Conservation (phyloP, 2,329 filamentous ascomycete genomes). For the Aaosphaeria arxii region DNA sequence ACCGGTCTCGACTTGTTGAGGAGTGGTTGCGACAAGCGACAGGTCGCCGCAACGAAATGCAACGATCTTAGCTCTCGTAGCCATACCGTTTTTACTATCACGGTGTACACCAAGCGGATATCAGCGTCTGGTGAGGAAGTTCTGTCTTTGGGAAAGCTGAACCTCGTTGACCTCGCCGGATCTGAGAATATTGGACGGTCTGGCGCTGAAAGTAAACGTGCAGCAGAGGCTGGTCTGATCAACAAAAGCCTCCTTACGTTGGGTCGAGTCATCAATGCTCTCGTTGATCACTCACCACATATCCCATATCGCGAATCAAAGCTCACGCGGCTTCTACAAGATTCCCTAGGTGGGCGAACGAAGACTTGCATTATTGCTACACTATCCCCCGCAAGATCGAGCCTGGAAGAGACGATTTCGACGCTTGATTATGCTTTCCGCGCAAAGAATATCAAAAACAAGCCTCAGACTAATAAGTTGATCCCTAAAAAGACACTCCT, state of each 20-base stretch:
- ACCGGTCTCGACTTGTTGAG: conserved; percentile 88
- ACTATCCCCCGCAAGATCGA: conserved; percentile 89
- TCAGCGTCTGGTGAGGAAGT: conserved; percentile 85
- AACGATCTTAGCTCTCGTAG: conserved; percentile 96
- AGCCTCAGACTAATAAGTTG: conserved; percentile 88
- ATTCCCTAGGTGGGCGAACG: conserved; percentile 89
- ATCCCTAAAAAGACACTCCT: conserved; percentile 92
- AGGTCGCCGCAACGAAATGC: conserved; percentile 98
- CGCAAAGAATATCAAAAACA: conserved; percentile 97
- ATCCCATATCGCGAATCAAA: conserved; percentile 96
- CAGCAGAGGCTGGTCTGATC: conserved; percentile 91
- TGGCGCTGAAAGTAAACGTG: conserved; percentile 96
- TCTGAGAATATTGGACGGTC: conserved; percentile 98
- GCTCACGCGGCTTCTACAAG: conserved; percentile 88
- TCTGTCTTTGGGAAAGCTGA: conserved; percentile 87
- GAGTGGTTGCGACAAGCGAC: conserved; percentile 84
- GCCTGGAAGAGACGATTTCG: conserved; percentile 96
- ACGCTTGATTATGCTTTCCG: conserved; percentile 97
- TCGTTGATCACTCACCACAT: conserved; percentile 85
- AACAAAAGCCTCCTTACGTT: conserved; percentile 96
- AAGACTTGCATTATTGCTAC: conserved; percentile 99
- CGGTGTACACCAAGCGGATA: conserved; percentile 80
- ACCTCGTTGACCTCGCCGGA: conserved; percentile 92
- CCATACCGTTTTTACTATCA: conserved; percentile 96
- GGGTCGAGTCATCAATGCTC: conserved; percentile 92